Evolutionary conservation across 1,139 yeast genomes (phyloP).

Genomic region (Saccharomyces uvarum): DNA sequence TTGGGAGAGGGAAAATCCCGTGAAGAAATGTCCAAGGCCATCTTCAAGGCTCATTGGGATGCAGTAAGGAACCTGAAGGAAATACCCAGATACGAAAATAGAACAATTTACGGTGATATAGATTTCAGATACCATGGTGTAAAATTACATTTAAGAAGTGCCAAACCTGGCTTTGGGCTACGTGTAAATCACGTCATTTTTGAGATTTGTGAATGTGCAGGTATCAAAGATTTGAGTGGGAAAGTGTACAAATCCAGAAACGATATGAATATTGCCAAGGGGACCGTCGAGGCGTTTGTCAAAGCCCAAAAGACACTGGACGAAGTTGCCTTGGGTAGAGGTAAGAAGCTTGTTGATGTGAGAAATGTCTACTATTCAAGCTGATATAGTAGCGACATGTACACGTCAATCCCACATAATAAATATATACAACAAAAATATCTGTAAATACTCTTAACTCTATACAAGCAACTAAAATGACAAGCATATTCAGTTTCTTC

Average conservation of each 20-base stretch:
- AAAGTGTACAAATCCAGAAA: constrained; percentile 89
- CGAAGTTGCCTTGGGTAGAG: constrained; percentile 86
- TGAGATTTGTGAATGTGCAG: constrained; percentile 90
- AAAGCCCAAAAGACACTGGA: constrained; percentile 70
- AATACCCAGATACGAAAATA: constrained; percentile 79
- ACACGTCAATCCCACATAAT: neutral
- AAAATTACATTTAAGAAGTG: constrained; percentile 69
- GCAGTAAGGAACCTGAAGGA: constrained; percentile 81
- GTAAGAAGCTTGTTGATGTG: constrained; percentile 89
- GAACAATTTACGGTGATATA: constrained; percentile 84
- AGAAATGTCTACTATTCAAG: constrained; percentile 77
- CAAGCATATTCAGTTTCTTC: neutral
- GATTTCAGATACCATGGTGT: constrained; percentile 85
- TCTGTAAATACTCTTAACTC: neutral
- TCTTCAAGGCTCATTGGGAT: constrained; percentile 84
- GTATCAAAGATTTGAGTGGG: constrained; percentile 87
- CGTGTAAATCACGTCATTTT: constrained; percentile 86
- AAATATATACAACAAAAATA: neutral
- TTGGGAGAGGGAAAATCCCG: constrained; percentile 92
- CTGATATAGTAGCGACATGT: constrained; percentile 2
- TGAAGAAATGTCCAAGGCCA: constrained; percentile 69
- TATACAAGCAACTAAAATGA: neutral
- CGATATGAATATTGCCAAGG: constrained; percentile 90
- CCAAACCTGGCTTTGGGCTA: constrained; percentile 91
- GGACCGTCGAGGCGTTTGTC: constrained; percentile 76